Evolutionary conservation across 2,329 filamentous ascomycete genomes (phyloP), one percentile per base, ranked within the genome.

Genomic region (Diaporthe sp.): DNA sequence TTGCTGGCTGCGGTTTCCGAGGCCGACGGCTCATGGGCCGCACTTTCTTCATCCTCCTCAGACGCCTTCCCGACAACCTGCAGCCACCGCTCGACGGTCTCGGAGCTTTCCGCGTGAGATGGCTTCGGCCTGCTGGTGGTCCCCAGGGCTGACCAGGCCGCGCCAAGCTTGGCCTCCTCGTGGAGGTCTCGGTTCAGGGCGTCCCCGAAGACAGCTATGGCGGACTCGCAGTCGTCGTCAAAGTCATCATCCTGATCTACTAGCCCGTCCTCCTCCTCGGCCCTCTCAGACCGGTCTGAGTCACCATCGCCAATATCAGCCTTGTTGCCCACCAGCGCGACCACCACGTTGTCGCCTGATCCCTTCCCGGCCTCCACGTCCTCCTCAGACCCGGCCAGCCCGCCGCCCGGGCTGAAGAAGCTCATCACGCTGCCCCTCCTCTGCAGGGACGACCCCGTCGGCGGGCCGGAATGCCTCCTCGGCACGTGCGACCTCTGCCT

Each of bases 241-340:
- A 28, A 51, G 57, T 28, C 57, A 12, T 53, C 25, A 10, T 73
- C 57, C 46, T 53, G 37, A 10, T 67, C 58, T 10, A 31, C n/a
- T 5, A n/a, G 15, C 34, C 22, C 46, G 17, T 67, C 71, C n/a
- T 25, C 31, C 58, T 10, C 42, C 4, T 8, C 55, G 46, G 34
- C 34, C 13, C n/a, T 25, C 19, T 51, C 42, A 37, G 28, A 12
- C 19, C 31, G 37, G 25, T 46, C 74, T 4, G 58, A 51, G 2
- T 73, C 77, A 10, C 49, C 59, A 28, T 79, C 78, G 4, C 34
- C 65, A 78, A 94, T 84, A 84, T 94, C 92, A 75, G 89, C 86
- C 84, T 93, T 93, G 85, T 94, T 94, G 75, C 92, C 92, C 28
- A 94, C 92, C 67, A 94, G 87, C 39, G 92, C 92, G 77, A 94